Evolutionary conservation across 768 basidiomycete genomes (phyloP).

Genomic region (Mycena albidolilacea): DNA sequence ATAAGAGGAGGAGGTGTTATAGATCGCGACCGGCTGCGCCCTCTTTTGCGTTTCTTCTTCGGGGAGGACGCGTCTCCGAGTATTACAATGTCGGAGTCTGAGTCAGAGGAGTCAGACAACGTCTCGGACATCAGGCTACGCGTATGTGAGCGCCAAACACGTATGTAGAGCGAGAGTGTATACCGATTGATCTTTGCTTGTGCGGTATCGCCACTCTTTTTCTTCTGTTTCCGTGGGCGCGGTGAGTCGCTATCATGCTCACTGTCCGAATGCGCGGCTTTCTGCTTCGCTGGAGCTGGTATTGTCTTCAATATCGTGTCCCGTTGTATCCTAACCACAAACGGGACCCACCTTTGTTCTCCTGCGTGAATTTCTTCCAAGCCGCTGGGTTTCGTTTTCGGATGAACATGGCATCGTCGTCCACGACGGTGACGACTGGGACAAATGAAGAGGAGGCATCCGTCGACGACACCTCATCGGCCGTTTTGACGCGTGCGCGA

Average conservation of each 20-base stretch:
- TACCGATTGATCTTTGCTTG: constrained; percentile 66
- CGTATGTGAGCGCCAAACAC: constrained; percentile 8
- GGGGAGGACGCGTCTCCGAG: constrained; percentile 46
- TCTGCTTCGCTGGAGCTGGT: constrained; percentile 24
- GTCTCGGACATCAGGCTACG: constrained; percentile 46
- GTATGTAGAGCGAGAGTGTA: constrained; percentile 30
- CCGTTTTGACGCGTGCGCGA: constrained; percentile 57
- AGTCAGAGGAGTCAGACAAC: constrained; percentile 51
- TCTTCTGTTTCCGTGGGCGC: constrained; percentile 55
- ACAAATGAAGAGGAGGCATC: constrained; percentile 32
- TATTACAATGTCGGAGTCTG: constrained; percentile 55
- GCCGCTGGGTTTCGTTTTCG: constrained; percentile 71
- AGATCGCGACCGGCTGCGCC: constrained; percentile 76
- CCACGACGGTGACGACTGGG: constrained; percentile 50
- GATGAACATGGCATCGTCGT: constrained; percentile 81
- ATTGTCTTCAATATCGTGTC: background rate
- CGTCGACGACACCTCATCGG: constrained; percentile 39
- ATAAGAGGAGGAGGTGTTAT: constrained; percentile 84
- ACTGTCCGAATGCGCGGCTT: constrained; percentile 40
- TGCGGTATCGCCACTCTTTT: constrained; percentile 54
- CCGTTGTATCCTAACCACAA: background rate
- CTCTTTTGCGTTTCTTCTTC: constrained; percentile 59
- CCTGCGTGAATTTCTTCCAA: constrained; percentile 74
- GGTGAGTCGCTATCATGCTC: constrained; percentile 52
- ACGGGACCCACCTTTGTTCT: constrained; percentile 65